Percentiles rank a stretch among this genome's conserved stretches.
phyloP scores from a whole-genome alignment of 352 stramenopile species.

The Phytophthora boehmeriae region DNA sequence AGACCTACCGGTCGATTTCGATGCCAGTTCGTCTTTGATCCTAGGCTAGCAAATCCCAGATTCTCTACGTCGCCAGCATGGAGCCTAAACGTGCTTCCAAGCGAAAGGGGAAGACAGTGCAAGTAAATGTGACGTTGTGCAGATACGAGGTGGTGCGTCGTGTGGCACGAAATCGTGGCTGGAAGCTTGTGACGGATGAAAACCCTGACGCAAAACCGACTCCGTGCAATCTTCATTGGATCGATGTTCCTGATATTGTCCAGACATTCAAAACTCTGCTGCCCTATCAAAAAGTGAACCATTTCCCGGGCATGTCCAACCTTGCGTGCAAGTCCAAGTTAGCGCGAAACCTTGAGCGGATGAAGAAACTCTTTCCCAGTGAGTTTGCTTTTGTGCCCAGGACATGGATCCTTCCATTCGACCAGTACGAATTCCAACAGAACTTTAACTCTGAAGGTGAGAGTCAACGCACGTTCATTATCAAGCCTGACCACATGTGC shows the following conservation, averaged over 20 bases:
- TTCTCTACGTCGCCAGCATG: slow-evolving; percentile 6
- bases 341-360: slow-evolving; percentile 94
- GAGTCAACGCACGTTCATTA: slow-evolving; percentile 94
- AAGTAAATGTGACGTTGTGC: slow-evolving; percentile 77
- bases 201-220: slow-evolving; percentile 66
- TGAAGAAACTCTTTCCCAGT: slow-evolving; percentile 94
- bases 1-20: neutral
- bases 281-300: slow-evolving; percentile 95
- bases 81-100: slow-evolving; percentile 27
- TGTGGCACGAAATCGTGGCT: slow-evolving; percentile 75
- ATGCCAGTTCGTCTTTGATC: neutral
- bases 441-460: slow-evolving; percentile 91
- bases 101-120: slow-evolving; percentile 56
- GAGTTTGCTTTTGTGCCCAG: slow-evolving; percentile 95
- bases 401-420: slow-evolving; percentile 97
- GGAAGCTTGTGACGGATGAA: slow-evolving; percentile 77
- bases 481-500: slow-evolving; percentile 93
- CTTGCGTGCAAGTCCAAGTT: slow-evolving; percentile 95
- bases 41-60: neutral
- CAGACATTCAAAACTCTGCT: slow-evolving; percentile 89
- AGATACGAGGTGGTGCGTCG: slow-evolving; percentile 87
- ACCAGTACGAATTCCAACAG: slow-evolving; percentile 92
- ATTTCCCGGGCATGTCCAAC: slow-evolving; percentile 96
- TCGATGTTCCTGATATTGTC: slow-evolving; percentile 93
- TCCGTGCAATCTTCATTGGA: slow-evolving; percentile 94